phyloP scores from a whole-genome alignment of 1,139 yeast genomes.

The Blastobotrys ciferrii region DNA sequence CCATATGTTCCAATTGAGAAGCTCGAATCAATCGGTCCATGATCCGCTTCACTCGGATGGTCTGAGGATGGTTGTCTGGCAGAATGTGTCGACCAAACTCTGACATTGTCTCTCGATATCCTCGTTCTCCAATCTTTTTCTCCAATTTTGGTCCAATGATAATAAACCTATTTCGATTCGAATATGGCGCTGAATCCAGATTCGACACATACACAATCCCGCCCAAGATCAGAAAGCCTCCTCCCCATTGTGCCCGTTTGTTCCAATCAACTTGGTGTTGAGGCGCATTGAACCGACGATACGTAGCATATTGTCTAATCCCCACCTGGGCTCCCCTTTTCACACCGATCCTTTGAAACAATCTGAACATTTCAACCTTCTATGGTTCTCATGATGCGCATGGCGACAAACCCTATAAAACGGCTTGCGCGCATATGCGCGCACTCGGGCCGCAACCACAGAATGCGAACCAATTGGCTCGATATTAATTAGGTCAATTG shows the following conservation, averaged over 20 bases:
- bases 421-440: too few relatives aligned
- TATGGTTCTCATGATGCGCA: too few relatives aligned
- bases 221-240: constrained; percentile 30
- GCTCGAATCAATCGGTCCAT: constrained; percentile 59
- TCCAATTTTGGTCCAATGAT: constrained; percentile 73
- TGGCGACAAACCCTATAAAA: too few relatives aligned
- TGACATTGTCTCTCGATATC: constrained; percentile 58
- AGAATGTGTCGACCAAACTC: constrained; percentile 36
- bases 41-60: constrained; percentile 54
- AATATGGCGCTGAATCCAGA: constrained; percentile 78
- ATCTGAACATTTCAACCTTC: constrained; percentile 9
- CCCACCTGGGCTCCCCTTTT: neutral
- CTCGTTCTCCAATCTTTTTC: constrained; percentile 59
- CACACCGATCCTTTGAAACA: neutral
- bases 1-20: constrained; percentile 32
- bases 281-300: constrained; percentile 8
- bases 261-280: constrained; percentile 9
- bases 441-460: too few relatives aligned
- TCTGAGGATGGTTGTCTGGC: constrained; percentile 43
- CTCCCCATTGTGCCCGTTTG: constrained; percentile 28
- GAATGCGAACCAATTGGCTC: too few relatives aligned
- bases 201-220: constrained; percentile 59
- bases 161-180: constrained; percentile 69
- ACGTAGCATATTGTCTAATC: constrained; percentile 13
- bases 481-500: too few relatives aligned